Evolutionary conservation across 176 grass and related monocot genomes (phyloP), one percentile per base, ranked within the genome.

Genomic region (Calamus simplicifolius): DNA sequence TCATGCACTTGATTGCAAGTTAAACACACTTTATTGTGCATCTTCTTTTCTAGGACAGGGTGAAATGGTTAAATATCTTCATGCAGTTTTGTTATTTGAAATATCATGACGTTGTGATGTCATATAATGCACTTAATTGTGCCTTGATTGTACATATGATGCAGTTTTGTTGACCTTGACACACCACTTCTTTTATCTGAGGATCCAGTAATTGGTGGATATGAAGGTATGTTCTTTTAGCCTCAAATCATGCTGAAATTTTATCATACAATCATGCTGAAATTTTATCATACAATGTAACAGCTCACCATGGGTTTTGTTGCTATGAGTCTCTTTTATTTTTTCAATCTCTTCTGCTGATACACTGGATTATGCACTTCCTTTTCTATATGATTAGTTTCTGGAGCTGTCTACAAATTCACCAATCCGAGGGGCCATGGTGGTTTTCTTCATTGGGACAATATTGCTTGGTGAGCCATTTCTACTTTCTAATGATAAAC

Each of bases 131-230:
- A 15, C 27, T 74, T 18, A 61, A 51, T 60, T 77, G 52, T 35
- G 54, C 48, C 54, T 29, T 13, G 5, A 50, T 35, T 5, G 15
- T 50, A 7, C 80, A 64, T 35, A 65, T 51, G 18, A 48, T 88
- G 56, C 67, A 98, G 93, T 82, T 98, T 92, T 71, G 29, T 98
- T 78, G 93, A 98, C 69, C 82, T 98, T 59, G 93, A 88, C 69
- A 92, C 93, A 14, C 87, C 93, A 43, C 84, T 92, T 69, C 75
- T 98, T 28, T 61, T 98, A 29, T 80, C 84, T 4, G 84, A 98
- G 55, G 93, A 98, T 89, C 93, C 84, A 63, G 93, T 98, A 0
- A 78, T 82, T 21, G 81, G 81, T 5, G 84, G 93, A 52, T 98
- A 92, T 79, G 79, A 98, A 82, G 87, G 93, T 98, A 85, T 58